phyloP scores from a whole-genome alignment of 2,329 filamentous ascomycete species.

The Monilinia polystroma region DNA sequence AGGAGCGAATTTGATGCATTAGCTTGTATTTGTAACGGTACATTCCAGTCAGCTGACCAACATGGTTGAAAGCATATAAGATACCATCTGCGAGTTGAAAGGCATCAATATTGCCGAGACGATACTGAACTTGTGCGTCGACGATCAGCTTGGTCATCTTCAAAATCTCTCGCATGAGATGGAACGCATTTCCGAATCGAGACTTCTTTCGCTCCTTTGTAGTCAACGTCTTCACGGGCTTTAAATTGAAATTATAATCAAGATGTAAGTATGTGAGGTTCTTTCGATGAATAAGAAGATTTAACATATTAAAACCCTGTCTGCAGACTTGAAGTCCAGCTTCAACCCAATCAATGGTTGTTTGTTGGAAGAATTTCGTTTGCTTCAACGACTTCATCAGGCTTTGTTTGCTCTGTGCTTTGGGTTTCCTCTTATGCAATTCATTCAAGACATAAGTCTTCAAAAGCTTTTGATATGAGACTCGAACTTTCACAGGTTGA shows the following conservation, averaged over 20 bases:
- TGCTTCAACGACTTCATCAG: conserved; percentile 85
- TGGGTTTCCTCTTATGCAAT: conserved; percentile 91
- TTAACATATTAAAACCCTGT: conserved; percentile 99
- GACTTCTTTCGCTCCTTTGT: conserved; percentile 99
- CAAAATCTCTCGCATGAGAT: conserved; percentile 96
- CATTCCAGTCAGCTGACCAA: conserved; percentile 97
- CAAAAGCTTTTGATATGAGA: conserved; percentile 96
- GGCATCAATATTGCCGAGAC: conserved; percentile 95
- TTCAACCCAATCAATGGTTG: conserved; percentile 98
- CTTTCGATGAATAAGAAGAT: conserved; percentile 95
- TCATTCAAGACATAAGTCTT: conserved; percentile 97
- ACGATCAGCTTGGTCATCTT: conserved; percentile 96
- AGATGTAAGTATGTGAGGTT: conserved; percentile 97
- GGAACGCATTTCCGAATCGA: conserved; percentile 97
- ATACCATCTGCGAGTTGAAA: conserved; percentile 99
- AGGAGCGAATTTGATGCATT: conserved; percentile 99
- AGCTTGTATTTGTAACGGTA: conserved; percentile 99
- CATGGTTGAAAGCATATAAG: conserved; percentile 98
- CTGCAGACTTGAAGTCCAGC: conserved; percentile 96
- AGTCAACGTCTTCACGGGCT: conserved; percentile 96
- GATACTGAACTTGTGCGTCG: conserved; percentile 96
- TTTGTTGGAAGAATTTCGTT: conserved; percentile 99
- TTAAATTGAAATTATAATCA: conserved; percentile 99
- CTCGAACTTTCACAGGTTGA: conserved; percentile 93
- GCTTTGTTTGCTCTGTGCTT: conserved; percentile 93